Evolutionary conservation across 768 basidiomycete species (phyloP).

Genomic region (Podaxis carcinomalis): DNA sequence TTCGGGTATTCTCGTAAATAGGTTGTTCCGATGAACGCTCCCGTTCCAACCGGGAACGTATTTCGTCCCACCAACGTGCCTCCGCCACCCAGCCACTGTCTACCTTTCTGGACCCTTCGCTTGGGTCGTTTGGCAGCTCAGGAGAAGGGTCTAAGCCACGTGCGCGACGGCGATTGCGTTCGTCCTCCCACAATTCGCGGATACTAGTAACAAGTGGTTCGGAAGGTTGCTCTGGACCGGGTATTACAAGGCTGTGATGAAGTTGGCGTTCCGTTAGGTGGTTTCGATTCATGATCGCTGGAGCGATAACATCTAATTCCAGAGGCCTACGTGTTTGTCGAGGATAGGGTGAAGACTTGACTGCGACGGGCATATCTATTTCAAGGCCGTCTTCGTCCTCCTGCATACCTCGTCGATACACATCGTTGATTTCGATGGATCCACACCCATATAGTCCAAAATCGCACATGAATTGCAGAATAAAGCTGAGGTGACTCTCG

Average conservation of each 20-base stretch:
- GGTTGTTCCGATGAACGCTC: slow-evolving; percentile 18
- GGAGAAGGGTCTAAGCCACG: slow-evolving; percentile 73
- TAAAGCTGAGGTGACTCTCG: slow-evolving; percentile 87
- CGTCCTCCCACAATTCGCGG: slow-evolving; percentile 95
- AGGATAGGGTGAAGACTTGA: slow-evolving; percentile 53
- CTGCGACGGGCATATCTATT: slow-evolving; percentile 16
- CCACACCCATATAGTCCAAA: slow-evolving; percentile 94
- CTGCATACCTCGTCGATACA: slow-evolving; percentile 50
- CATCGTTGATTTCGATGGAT: slow-evolving; percentile 71
- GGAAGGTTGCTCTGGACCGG: slow-evolving; percentile 41
- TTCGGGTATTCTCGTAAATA: slow-evolving; percentile 13
- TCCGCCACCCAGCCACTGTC: slow-evolving; percentile 70
- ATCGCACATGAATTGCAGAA: slow-evolving; percentile 92
- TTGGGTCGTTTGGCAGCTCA: slow-evolving; percentile 65
- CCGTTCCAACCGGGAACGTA: slow-evolving; percentile 59
- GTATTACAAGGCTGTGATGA: slow-evolving; percentile 67
- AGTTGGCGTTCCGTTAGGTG: slow-evolving; percentile 57
- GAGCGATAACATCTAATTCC: slow-evolving; percentile 79
- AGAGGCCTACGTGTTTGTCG: slow-evolving; percentile 66
- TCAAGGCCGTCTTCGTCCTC: slow-evolving; percentile 29
- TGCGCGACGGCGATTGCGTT: slow-evolving; percentile 66
- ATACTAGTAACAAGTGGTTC: slow-evolving; percentile 86
- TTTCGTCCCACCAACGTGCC: slow-evolving; percentile 70
- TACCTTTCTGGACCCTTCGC: slow-evolving; percentile 52
- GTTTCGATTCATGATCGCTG: slow-evolving; percentile 84